Evolutionary conservation across 169 alveolate genomes (phyloP).

Genomic region (Nephromyces sp.): DNA sequence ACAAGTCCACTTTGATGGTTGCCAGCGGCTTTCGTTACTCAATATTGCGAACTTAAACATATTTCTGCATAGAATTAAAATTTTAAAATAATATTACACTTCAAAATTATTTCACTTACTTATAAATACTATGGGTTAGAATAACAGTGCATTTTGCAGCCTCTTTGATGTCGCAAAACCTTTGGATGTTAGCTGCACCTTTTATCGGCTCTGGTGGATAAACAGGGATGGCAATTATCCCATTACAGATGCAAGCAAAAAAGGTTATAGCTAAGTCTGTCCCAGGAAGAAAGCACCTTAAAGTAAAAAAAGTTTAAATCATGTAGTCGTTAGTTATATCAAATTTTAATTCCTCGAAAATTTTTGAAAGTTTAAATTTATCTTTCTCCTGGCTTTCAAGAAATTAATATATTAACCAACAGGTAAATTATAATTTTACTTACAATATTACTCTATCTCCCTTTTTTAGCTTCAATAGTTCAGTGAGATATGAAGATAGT

Average conservation of each 20-base stretch:
- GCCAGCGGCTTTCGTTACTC: too few relatives aligned
- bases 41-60: too few relatives aligned
- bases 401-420: background rate
- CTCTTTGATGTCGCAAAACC: slow-evolving; percentile 48
- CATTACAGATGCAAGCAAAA: slow-evolving; percentile 40
- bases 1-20: slow-evolving; percentile 18
- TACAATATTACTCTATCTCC: slow-evolving; percentile 41
- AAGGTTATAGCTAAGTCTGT: slow-evolving; percentile 48
- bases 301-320: background rate
- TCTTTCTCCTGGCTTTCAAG: background rate
- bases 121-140: slow-evolving; percentile 36
- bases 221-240: slow-evolving; percentile 55
- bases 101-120: background rate
- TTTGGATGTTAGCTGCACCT: slow-evolving; percentile 41
- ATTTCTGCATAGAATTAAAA: background rate
- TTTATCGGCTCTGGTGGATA: slow-evolving; percentile 59
- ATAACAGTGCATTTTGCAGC: slow-evolving; percentile 31
- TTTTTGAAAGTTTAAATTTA: background rate
- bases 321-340: background rate
- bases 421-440: too few relatives aligned
- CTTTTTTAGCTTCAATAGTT: slow-evolving; percentile 29
- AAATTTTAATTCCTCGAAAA: background rate
- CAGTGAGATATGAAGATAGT: slow-evolving; percentile 24
- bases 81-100: background rate
- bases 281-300: slow-evolving; percentile 50